These are phyloP conservation scores for Fraxinus dipetala DNA, from an alignment of 305 asterid genomes.

Conservation along the genomic window DNA sequence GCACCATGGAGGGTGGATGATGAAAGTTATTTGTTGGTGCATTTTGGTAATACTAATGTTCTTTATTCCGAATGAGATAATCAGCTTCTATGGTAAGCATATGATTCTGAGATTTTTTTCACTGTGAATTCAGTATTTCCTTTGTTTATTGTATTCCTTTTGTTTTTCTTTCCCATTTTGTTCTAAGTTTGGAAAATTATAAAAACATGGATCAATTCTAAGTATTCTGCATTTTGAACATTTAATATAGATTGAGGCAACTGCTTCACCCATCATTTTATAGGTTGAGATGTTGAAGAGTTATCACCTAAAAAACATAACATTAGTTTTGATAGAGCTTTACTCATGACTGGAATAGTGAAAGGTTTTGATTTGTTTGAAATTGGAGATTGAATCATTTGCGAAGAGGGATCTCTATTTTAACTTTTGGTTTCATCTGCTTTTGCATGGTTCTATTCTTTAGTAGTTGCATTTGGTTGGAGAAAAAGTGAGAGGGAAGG, in stretches of 20 bases:
- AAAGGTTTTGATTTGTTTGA: background rate
- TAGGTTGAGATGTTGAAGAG: background rate
- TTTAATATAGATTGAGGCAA: background rate
- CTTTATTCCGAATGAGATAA: slow-evolving; percentile 74
- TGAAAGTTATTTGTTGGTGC: slow-evolving; percentile 84
- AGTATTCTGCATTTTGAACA: background rate
- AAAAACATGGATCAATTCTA: background rate
- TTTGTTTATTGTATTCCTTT: background rate
- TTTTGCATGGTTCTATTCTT: background rate
- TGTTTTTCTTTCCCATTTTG: background rate
- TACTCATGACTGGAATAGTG: background rate
- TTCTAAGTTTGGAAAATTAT: background rate
- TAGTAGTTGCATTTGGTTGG: background rate
- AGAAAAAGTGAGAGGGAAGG: background rate
- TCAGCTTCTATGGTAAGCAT: slow-evolving; percentile 84
- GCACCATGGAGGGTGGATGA: slow-evolving; percentile 99
- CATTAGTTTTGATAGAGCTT: background rate
- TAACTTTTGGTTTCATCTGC: background rate
- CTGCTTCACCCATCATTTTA: background rate
- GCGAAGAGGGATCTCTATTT: background rate
- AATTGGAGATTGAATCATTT: background rate
- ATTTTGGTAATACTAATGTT: slow-evolving; percentile 82
- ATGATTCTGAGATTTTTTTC: background rate
- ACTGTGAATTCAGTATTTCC: background rate
- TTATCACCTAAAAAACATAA: background rate